Evolutionary conservation across 306 rosid genomes (phyloP), one percentile per base, ranked within the genome.

Genomic region (Adenanthera pavonina): DNA sequence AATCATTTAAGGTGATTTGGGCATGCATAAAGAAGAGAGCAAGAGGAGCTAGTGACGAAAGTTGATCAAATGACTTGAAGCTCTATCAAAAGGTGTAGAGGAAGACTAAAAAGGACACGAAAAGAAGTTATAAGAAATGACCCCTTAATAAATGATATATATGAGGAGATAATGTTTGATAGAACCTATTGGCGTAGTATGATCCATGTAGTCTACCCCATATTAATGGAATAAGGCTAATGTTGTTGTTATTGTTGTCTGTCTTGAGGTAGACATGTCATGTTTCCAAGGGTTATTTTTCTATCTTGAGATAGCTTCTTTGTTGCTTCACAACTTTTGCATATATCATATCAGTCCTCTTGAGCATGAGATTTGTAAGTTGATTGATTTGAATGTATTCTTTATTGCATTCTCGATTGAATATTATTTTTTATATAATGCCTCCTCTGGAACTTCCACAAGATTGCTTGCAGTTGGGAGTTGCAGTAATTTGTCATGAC

Each of bases 381-480:
- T 85, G 77, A 75, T 86, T 71, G 7, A 70, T 67, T 82, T 51
- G 74, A 76, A 82, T 86, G 74, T 62, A 38, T 30, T 61, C 68
- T 70, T 33, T 64, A 69, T 71, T 82, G 44, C 81, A 76, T 67
- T 35, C n/a, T 54, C 46, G 67, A 57, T 43, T 88, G 84, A 88
- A 87, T 72, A 53, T 59, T 78, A 65, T 85, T 91, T 74, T 89
- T 92, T 82, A 90, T 91, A 64, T 89, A 89, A 83, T 88, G 80
- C 85, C 84, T 85, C 52, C 72, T 87, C 48, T 86, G 97, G 90
- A 89, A 78, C 89, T 85, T 84, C 89, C 79, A 80, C 83, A 89
- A 91, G 97, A 92, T 92, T 92, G 87, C 85, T 90, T 94, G 92
- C 91, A 94, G 98, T 92, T 94, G 67, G 98, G 97, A 94, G 97